phyloP scores from a whole-genome alignment of 768 basidiomycete genomes.

The Rhizopogon vinicolor region DNA sequence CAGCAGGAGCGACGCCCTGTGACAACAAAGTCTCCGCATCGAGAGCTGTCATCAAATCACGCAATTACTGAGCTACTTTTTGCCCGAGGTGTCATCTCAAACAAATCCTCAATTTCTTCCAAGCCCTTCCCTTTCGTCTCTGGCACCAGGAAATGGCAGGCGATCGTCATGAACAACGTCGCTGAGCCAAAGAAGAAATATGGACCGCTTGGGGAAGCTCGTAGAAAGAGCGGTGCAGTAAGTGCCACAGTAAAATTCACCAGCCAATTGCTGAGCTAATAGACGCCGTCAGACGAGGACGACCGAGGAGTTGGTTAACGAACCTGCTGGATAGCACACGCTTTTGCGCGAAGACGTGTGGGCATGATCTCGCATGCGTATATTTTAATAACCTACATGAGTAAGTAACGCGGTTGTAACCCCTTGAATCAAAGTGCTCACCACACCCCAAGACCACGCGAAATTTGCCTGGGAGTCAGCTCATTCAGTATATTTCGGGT shows the following conservation, averaged over 20 bases:
- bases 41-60: neutral
- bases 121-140: constrained; percentile 42
- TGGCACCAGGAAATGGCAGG: constrained; percentile 37
- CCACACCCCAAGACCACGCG: neutral
- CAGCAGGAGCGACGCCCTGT: too few relatives aligned
- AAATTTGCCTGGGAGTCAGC: neutral
- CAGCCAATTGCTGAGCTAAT: constrained; percentile 20
- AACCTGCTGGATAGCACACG: constrained; percentile 39
- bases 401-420: neutral
- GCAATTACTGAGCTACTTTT: neutral
- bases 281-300: constrained; percentile 4
- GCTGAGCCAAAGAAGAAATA: constrained; percentile 44
- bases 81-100: constrained; percentile 16
- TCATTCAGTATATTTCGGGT: neutral
- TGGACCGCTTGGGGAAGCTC: constrained; percentile 37
- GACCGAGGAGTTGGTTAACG: constrained; percentile 5
- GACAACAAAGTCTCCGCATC: neutral
- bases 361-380: constrained; percentile 46
- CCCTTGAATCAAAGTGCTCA: neutral
- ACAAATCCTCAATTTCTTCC: constrained; percentile 36
- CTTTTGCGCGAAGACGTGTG: constrained; percentile 39
- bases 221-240: constrained; percentile 43
- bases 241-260: constrained; percentile 42
- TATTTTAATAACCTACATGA: constrained; percentile 28
- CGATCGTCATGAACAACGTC: constrained; percentile 30